Evolutionary conservation across 2,329 filamentous ascomycete genomes (phyloP), one percentile per base, ranked within the genome.

Genomic region (Alternaria novae-zelandiae): DNA sequence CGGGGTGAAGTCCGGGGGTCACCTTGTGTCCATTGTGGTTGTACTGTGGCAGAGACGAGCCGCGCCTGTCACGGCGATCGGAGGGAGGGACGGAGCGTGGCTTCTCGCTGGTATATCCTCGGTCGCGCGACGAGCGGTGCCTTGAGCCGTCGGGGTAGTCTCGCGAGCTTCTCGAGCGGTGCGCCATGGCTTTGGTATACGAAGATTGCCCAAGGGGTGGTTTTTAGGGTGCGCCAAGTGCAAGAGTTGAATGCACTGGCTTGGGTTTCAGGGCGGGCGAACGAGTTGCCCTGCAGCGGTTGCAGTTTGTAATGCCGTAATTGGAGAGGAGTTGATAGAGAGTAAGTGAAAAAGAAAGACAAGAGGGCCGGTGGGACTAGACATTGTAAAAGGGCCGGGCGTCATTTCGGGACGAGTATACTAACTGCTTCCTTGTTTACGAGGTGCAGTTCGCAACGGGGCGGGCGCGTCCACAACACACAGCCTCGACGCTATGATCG

Each of bases 21-120:
- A 84, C 79, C 58, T 70, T 66, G 67, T 84, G 80, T 17, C 82
- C 82, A 69, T 81, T 81, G 74, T 83, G 80, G 62, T 84, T 84
- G 73, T 80, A 79, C 44, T 70, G 69, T 12, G 79, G 77, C 20
- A 79, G 74, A 47, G 67, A 64, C 36, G 64, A 28, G 50, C 67
- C 59, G 28, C 69, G 70, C 15, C 54, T 55, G 41, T 61, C 55
- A 25, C 62, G 55, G 46, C 45, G 61, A n/a, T 66, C 60, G 23
- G 21, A 51, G 15, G 67, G 68, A 9, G 64, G 62, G n/a, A 63
- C 55, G 10, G 57, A 57, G 50, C 66, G 65, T 45, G 68, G 57
- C 63, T 77, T 77, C 41, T 77, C 74, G 47, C 47, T 64, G 4
- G 63, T 67, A 59, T 70, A 71, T 54, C 73, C 70, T 57, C 70